Base-by-base conservation (phyloP, 1,284 basidiomycete genomes). In the Takashimella tepidaria region DNA sequence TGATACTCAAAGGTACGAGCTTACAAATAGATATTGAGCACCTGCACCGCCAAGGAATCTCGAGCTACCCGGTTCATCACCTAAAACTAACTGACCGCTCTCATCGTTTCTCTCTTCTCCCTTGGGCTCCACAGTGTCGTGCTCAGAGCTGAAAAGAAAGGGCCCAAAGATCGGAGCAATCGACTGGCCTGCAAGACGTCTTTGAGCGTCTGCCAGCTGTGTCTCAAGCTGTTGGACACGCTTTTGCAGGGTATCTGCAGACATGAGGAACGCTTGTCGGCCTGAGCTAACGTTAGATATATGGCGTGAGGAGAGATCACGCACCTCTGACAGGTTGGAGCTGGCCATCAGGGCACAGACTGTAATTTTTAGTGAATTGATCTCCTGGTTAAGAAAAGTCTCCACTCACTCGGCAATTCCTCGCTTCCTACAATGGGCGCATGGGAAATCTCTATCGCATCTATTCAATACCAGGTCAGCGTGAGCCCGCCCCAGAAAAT, bases 31-130 rank as follows among this genome's bases (percentile, higher is more conserved):
- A 43, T 60, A 60, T 11, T 49, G 49, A 11, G 53, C 31, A 8
- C 53, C 56, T 6, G 56, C 59, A 8, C 25, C 47, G 6, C 59
- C 56, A 27, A 53, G 57, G 51, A 52, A 58, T 11, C 48, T 44
- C 5, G 50, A 55, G 21, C 23, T 40, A 3, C 59, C 59, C 3
- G 50, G 47, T 5, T 40, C 43, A 19, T 54, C 49, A 5, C 57
- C 59, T 11, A 57, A 27, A 8, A 45, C 46, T 21, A 59, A 47
- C 16, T 51, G 52, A 2, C 55, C 58, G 27, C 45, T 49, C 47
- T 58, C 53, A 3, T 51, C 45, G 23, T 41, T 21, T 6, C 24
- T 25, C 5, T 20, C 31, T 27, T 22, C 19, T 11, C 16, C 45
- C 20, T n/a, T 47, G 45, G 25, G 10, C 16, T 47, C 21, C 6